A percentile compares a stretch with the other conserved stretches of the same genome.
These are phyloP conservation scores for Penicillium canescens DNA, from an alignment of 495 filamentous ascomycete genomes.

Conservation along the genomic window DNA sequence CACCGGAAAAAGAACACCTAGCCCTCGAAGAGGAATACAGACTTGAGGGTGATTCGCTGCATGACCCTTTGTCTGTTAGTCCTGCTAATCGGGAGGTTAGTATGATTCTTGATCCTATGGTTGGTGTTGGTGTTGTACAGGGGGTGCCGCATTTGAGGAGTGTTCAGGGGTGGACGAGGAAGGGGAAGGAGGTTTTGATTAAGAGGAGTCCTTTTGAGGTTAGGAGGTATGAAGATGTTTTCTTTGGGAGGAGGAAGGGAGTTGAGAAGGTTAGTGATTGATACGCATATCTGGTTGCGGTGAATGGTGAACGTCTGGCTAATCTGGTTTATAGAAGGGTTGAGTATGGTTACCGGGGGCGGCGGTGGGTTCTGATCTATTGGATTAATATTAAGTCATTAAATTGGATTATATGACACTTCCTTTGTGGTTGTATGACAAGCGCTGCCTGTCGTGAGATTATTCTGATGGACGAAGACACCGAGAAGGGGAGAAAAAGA, in stretches of 20 bases:
- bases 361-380: no score
- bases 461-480: no score
- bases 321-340: neutral
- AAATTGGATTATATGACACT: no score
- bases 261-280: neutral
- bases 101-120: constrained; percentile 17
- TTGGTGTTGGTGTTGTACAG: constrained; percentile 9
- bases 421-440: no score
- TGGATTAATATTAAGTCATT: no score
- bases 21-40: constrained; percentile 27
- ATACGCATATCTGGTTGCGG: neutral
- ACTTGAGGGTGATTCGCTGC: constrained; percentile 18
- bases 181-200: constrained; percentile 18
- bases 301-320: neutral
- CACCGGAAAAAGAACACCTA: constrained; percentile 21
- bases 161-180: constrained; percentile 27
- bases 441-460: no score
- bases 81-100: constrained; percentile 30
- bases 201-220: constrained; percentile 19
- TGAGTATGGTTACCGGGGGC: neutral
- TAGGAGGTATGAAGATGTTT: constrained; percentile 25
- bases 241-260: constrained; percentile 11
- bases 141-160: constrained; percentile 15
- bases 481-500: no score
- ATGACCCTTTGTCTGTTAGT: constrained; percentile 28